These are phyloP conservation scores for Sclerotinia minor DNA, from an alignment of 2,329 filamentous ascomycete genomes.

Conservation along the genomic window DNA sequence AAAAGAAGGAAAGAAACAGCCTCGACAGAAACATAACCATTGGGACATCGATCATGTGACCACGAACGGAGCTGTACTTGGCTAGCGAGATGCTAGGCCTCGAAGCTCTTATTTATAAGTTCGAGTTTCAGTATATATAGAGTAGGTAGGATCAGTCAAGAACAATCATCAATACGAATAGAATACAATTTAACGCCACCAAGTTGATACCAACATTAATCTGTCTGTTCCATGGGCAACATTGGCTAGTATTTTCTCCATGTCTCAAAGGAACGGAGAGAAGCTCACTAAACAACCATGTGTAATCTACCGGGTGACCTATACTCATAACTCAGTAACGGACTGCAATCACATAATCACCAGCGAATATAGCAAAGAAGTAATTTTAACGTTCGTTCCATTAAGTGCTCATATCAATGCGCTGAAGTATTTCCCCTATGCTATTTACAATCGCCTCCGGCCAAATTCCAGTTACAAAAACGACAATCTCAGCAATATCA, in stretches of 20 bases:
- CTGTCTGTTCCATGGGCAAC: too few species aligned
- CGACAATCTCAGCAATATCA: background rate
- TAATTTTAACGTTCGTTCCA: background rate
- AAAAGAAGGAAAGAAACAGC: too few species aligned
- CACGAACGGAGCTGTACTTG: too few species aligned
- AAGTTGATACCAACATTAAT: background rate
- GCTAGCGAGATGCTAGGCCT: too few species aligned
- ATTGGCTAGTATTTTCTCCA: background rate
- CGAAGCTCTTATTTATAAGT: too few species aligned
- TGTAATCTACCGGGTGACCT: background rate
- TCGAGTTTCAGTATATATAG: too few species aligned
- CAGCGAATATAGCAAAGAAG: background rate
- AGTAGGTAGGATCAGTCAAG: too few species aligned
- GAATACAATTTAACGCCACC: background rate
- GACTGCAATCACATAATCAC: background rate
- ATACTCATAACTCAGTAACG: background rate
- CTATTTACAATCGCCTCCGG: conserved; percentile 8
- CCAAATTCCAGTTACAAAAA: background rate
- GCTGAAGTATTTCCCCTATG: background rate
- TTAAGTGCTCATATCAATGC: background rate
- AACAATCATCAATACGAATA: too few species aligned
- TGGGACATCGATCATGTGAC: too few species aligned
- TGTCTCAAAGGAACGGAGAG: background rate
- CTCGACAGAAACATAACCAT: too few species aligned
- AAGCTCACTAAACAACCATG: background rate